A percentile compares a stretch with the other conserved stretches of the same genome.
phyloP scores from a whole-genome alignment of 192 early-diverging fungal species.

The Mortierella alpina region DNA sequence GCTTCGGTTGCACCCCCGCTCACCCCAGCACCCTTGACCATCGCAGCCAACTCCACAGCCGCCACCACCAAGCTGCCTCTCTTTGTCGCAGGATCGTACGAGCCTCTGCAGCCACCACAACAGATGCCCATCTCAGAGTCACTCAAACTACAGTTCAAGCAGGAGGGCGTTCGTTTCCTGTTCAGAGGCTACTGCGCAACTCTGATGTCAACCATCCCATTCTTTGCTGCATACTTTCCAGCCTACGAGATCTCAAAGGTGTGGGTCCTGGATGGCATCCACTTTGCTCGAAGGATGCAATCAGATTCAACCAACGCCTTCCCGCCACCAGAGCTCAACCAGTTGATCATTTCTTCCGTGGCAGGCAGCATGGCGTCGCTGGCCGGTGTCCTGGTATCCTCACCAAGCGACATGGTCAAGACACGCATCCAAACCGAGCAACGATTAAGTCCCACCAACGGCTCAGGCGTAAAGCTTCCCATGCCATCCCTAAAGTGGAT shows the following conservation, averaged over 20 bases:
- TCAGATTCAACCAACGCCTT: background rate
- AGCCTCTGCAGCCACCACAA: slow-evolving; percentile 20
- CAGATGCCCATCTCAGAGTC: slow-evolving; percentile 43
- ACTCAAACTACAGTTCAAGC: slow-evolving; percentile 39
- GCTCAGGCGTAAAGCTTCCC: slow-evolving; percentile 35
- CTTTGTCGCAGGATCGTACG: slow-evolving; percentile 31
- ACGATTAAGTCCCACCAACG: slow-evolving; percentile 34
- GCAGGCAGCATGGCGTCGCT: slow-evolving; percentile 43
- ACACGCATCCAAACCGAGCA: slow-evolving; percentile 55
- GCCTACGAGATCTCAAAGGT: slow-evolving; percentile 44
- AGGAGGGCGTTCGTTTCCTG: slow-evolving; percentile 49
- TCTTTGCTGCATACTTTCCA: slow-evolving; percentile 57
- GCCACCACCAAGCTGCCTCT: slow-evolving; percentile 25
- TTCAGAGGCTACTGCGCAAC: slow-evolving; percentile 55
- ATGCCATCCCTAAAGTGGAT: slow-evolving; percentile 47
- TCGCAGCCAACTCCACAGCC: slow-evolving; percentile 10
- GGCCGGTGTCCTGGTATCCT: slow-evolving; percentile 36
- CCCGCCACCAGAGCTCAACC: slow-evolving; percentile 45
- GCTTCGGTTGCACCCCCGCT: slow-evolving; percentile 27
- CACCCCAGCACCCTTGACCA: slow-evolving; percentile 6
- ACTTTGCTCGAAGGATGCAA: slow-evolving; percentile 22
- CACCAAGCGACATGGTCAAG: slow-evolving; percentile 56
- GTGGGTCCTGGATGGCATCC: slow-evolving; percentile 39
- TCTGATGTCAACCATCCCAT: slow-evolving; percentile 50
- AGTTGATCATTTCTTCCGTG: slow-evolving; percentile 43